phyloP scores from a whole-genome alignment of 768 basidiomycete genomes.

The Trametes gibbosa region DNA sequence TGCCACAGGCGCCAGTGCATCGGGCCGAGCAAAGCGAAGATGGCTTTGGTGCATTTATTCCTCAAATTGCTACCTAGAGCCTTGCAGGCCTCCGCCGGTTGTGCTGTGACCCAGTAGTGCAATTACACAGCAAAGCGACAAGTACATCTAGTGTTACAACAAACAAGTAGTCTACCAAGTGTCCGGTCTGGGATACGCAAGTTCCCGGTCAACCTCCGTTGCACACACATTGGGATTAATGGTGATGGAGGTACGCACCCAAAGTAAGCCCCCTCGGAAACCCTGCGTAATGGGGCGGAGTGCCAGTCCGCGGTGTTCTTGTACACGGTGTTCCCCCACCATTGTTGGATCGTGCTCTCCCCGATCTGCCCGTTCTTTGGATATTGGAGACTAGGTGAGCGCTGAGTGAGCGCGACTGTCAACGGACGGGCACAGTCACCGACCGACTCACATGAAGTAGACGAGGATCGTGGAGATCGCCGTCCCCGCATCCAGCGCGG shows the following conservation, averaged over 20 bases:
- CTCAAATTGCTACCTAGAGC: no score
- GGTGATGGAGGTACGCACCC: conserved; percentile 22
- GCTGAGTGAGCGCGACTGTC: not conserved
- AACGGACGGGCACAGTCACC: not conserved
- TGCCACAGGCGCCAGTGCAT: conserved; percentile 2
- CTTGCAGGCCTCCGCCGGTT: no score
- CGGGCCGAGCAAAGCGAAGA: no score
- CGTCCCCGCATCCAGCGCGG: conserved; percentile 72
- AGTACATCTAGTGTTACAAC: conserved; percentile 17
- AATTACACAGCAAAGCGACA: conserved; percentile 10
- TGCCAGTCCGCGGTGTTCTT: conserved; percentile 32
- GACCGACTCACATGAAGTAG: conserved; percentile 46
- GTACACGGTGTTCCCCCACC: conserved; percentile 41
- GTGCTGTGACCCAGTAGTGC: no score
- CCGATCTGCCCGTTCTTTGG: conserved; percentile 35
- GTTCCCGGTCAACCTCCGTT: not conserved
- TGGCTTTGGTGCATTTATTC: no score
- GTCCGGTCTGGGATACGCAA: not conserved
- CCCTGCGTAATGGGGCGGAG: conserved; percentile 20
- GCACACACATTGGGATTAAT: not conserved
- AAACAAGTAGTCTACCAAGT: conserved; percentile 13
- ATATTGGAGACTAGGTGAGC: conserved; percentile 29
- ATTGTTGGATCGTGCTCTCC: conserved; percentile 27
- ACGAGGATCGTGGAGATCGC: conserved; percentile 65
- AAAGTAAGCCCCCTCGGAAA: conserved; percentile 26